phyloP scores from a whole-genome alignment of 2,329 filamentous ascomycete species.

The Aureobasidium sp. region DNA sequence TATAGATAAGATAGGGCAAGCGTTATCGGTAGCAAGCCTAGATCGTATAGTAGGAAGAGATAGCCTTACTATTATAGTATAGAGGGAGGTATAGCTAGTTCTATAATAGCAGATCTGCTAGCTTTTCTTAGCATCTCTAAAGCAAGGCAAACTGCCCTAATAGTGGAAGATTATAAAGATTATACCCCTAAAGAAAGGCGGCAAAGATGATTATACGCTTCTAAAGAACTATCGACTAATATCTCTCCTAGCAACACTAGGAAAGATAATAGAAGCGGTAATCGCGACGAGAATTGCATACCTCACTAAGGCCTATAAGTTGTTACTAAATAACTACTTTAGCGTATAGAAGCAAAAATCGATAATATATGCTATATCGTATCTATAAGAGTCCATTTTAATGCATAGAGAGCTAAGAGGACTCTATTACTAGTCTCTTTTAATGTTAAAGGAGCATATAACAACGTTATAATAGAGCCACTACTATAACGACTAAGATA shows the following conservation, averaged over 20 bases:
- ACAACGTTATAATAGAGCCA: conserved; percentile 26
- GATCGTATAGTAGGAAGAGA: conserved; percentile 13
- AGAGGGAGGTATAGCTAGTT: background rate
- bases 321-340: background rate
- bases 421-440: conserved; percentile 30
- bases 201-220: too few relatives aligned
- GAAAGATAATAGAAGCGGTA: too few relatives aligned
- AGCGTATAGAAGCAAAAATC: background rate
- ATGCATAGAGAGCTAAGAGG: too few relatives aligned
- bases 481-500: conserved; percentile 14
- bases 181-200: too few relatives aligned
- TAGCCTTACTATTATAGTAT: conserved; percentile 13
- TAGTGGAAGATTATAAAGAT: conserved; percentile 22
- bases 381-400: background rate
- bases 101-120: conserved; percentile 16
- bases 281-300: conserved; percentile 24
- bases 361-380: background rate
- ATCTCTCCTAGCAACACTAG: too few relatives aligned
- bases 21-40: conserved; percentile 1
- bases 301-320: conserved; percentile 19
- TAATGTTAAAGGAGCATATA: conserved; percentile 34
- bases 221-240: too few relatives aligned
- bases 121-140: conserved; percentile 17
- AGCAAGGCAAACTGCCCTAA: conserved; percentile 17
- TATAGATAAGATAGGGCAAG: background rate